Conservation (phyloP, 2,329 filamentous ascomycete species). For the Penicillium hesseltinei region DNA sequence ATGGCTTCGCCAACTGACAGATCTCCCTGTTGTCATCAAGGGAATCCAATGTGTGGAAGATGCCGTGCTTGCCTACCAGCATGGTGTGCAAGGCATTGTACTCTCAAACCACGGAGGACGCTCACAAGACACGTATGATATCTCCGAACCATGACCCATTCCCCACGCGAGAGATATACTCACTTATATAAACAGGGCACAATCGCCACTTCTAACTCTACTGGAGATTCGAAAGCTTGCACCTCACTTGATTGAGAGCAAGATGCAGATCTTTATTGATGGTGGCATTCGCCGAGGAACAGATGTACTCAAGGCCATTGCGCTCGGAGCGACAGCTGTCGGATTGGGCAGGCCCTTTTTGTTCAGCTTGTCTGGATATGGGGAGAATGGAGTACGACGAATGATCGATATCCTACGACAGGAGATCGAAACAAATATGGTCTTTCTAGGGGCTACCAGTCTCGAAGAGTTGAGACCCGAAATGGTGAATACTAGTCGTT, state of each 20-base stretch:
- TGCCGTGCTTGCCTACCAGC: constrained; percentile 45
- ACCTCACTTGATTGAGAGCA: constrained; percentile 4
- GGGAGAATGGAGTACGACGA: constrained; percentile 55
- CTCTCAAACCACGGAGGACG: constrained; percentile 46
- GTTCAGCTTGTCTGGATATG: constrained; percentile 59
- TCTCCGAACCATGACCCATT: background rate
- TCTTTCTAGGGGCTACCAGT: constrained; percentile 30
- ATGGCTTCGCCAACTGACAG: constrained; percentile 44
- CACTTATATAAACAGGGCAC: constrained; percentile 17
- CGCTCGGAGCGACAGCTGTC: constrained; percentile 62
- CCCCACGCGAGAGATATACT: background rate
- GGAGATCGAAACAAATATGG: constrained; percentile 39
- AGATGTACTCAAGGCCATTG: constrained; percentile 66
- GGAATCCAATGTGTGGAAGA: constrained; percentile 52
- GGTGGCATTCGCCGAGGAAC: constrained; percentile 64
- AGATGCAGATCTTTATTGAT: constrained; percentile 63
- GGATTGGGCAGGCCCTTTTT: constrained; percentile 63
- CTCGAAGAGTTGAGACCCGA: constrained; percentile 29
- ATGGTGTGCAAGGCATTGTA: constrained; percentile 48
- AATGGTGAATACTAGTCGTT: constrained; percentile 32
- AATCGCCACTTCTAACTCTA: constrained; percentile 56
- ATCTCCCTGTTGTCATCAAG: constrained; percentile 39
- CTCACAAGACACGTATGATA: constrained; percentile 44
- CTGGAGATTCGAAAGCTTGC: constrained; percentile 60
- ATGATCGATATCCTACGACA: constrained; percentile 33